These are phyloP conservation scores for Castanospermum australe DNA, from an alignment of 306 rosid species.

Conservation along the genomic window DNA sequence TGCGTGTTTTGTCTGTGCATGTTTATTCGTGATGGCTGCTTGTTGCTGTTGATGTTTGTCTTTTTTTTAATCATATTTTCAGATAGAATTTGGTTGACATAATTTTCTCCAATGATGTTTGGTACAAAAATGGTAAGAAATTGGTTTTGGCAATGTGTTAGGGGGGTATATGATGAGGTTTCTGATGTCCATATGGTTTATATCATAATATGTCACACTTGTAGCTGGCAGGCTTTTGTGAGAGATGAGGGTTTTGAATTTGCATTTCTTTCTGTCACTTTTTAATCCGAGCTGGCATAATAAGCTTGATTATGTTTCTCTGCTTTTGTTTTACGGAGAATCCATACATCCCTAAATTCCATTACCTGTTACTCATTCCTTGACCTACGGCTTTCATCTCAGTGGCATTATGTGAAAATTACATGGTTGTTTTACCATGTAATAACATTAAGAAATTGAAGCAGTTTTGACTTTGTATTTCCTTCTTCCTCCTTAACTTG, in stretches of 20 bases:
- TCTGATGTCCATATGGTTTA: neutral
- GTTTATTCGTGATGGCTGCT: neutral
- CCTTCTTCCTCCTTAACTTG: neutral
- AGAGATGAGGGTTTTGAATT: neutral
- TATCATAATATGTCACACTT: neutral
- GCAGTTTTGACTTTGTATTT: constrained; percentile 14
- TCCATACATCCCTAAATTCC: neutral
- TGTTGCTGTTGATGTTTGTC: neutral
- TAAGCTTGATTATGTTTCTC: neutral
- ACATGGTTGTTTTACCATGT: neutral
- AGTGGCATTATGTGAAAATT: neutral
- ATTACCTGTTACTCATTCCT: neutral
- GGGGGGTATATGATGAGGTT: neutral
- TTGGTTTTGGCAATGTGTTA: neutral
- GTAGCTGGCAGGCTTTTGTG: neutral
- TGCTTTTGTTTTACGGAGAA: neutral
- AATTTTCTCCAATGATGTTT: neutral
- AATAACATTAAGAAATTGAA: constrained; percentile 1
- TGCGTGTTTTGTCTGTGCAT: neutral
- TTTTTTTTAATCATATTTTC: neutral
- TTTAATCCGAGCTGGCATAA: neutral
- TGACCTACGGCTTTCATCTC: neutral
- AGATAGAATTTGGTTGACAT: neutral
- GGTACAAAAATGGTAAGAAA: neutral
- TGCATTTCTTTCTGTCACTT: neutral